Base-by-base conservation (phyloP, 495 filamentous ascomycete genomes). In the Mytilinidion resinicola region DNA sequence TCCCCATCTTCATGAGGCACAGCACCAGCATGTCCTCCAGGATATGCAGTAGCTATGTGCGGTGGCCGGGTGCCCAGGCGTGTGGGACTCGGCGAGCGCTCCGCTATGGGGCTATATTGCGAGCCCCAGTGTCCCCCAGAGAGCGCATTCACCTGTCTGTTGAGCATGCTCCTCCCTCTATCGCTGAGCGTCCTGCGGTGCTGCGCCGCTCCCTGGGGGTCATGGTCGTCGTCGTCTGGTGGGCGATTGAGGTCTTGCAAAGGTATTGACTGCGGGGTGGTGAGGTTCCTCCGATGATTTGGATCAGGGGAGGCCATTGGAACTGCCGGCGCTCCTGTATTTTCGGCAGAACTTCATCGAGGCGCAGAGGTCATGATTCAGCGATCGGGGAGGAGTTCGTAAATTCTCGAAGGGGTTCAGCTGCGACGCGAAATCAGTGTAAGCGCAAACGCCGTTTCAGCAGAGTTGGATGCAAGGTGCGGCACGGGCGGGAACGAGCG, bases 161-260 rank as follows among this genome's bases (percentile, higher is more conserved):
- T 57, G 14, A 71, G 51, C 53, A 71, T 53, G 49, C 67, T 64
- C 50, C 72, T 53, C 7, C 71, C 66, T 17, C 71, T 60, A 61
- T 68, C 70, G 59, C 68, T 73, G 33, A 74, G 64, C 58, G 67
- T 69, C 63, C 71, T 39, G 60, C 64, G 53, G 54, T 70, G 69
- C 69, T 63, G 51, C 59, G 61, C 58, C 36, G 55, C 55, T 43
- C 57, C 66, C 54, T 57, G 61, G 63, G 56, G 57, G 43, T 65
- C 70, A 46, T 59, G 53, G 52, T 67, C 64, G 15, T 77, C 74
- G 57, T 79, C 80, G 57, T 79, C 80, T 46, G 82, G 78, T 36
- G 80, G 74, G 53, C 82, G 78, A 34, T 84, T 82, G 49, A 96
- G 83, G 70, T 95, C 85, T 70, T 87, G 86, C 49, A 96, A 76